Evolutionary conservation across 1,284 basidiomycete species (phyloP), one percentile per base, ranked within the genome.

Genomic region (Naganishia sp.): DNA sequence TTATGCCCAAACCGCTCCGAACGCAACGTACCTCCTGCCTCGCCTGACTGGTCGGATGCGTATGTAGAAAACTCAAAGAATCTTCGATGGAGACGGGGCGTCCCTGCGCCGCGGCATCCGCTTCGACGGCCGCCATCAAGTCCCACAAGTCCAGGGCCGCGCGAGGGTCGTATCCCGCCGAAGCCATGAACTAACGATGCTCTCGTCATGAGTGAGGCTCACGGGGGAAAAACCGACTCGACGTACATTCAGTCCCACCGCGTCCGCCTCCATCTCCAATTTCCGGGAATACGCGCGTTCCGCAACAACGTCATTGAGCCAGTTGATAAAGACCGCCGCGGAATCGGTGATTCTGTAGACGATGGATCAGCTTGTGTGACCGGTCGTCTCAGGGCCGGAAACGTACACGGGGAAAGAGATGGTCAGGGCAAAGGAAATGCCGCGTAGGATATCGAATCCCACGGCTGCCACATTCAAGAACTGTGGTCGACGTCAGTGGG

Each of bases 211-310:
- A 10, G 4, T 3, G 25, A 6, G 53, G n/a, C 15, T 15, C 16
- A 21, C 25, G 18, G 3, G 48, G 33, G 16, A 39, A 31, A 43
- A 28, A 18, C n/a, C 18, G 11, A 39, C 3, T 23, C 3, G 25
- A 71, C 77, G 65, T 60, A 82, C 80, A 65, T 81, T 75, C 13
- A 84, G 71, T 2, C 83, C 83, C 1, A 84, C 78, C 11, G 77
- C 72, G 65, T 84, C 83, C 1, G 83, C 83, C 70, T 84, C 83
- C 70, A 78, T 78, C 70, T 84, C 83, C 18, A 84, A 72, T 72
- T 83, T 83, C 45, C 82, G 75, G 28, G 81, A 82, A 68, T 81
- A 84, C 1, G 83, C 82, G 25, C 82, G 72, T 59, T 81, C 77
- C 3, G 82, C 81, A 0, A 84, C 78, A 21, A 81, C 75, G 59